Conservation (phyloP, 495 filamentous ascomycete genomes). For the Podospora anserina region DNA sequence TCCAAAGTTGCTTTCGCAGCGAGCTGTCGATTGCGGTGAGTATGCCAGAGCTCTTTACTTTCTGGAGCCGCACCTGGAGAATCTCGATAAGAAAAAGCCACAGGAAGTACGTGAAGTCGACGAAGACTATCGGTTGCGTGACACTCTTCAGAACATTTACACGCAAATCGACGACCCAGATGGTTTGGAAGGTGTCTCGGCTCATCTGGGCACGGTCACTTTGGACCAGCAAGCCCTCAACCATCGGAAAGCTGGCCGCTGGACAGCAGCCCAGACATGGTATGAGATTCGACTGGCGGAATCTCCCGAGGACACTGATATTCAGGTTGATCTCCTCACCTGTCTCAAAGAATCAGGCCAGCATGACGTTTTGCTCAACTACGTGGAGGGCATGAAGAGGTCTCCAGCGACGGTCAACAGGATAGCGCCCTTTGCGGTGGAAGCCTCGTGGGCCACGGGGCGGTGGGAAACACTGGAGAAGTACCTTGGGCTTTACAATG, state of each 20-base stretch:
- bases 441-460: conserved; percentile 85
- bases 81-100: conserved; percentile 47
- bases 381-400: conserved; percentile 72
- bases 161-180: conserved; percentile 97
- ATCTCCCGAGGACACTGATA: conserved; percentile 68
- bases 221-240: conserved; percentile 90
- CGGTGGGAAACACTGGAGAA: conserved; percentile 72
- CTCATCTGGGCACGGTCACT: conserved; percentile 73
- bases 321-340: conserved; percentile 77
- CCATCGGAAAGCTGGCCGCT: conserved; percentile 89
- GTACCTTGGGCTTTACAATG: conserved; percentile 55
- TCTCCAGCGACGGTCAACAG: conserved; percentile 50
- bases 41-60: conserved; percentile 89
- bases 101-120: conserved; percentile 34
- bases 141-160: conserved; percentile 86
- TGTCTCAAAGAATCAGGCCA: conserved; percentile 92
- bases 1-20: conserved; percentile 75
- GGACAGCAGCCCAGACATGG: conserved; percentile 97
- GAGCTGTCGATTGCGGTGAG: conserved; percentile 87
- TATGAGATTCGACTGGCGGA: conserved; percentile 84
- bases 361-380: conserved; percentile 81
- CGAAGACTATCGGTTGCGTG: conserved; percentile 57
- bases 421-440: conserved; percentile 75
- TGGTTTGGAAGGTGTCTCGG: conserved; percentile 90
- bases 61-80: conserved; percentile 82